These are phyloP conservation scores for Maudiozyma humilis DNA, from an alignment of 1,139 yeast genomes.

Conservation along the genomic window DNA sequence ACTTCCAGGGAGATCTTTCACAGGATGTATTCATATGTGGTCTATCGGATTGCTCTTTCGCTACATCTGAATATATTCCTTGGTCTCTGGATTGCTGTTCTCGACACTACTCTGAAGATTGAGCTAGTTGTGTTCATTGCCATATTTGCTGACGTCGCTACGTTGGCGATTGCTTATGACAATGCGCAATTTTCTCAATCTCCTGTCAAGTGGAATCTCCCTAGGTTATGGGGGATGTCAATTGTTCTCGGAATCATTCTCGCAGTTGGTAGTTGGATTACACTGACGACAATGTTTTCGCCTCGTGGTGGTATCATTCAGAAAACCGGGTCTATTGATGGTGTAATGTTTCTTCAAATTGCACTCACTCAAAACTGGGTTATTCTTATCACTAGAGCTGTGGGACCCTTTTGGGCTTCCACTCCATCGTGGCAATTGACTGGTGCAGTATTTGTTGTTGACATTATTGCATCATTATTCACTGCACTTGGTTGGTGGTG, in stretches of 20 bases:
- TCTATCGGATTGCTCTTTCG: conserved; percentile 90
- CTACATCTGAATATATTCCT: conserved; percentile 86
- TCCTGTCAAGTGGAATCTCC: conserved; percentile 98
- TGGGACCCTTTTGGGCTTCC: conserved; percentile 92
- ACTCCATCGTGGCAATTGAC: conserved; percentile 89
- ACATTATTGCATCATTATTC: conserved; percentile 83
- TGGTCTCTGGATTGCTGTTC: conserved; percentile 90
- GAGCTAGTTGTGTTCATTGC: conserved; percentile 89
- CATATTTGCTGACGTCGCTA: conserved; percentile 91
- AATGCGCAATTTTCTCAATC: conserved; percentile 94
- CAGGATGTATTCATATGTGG: conserved; percentile 95
- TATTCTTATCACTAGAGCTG: conserved; percentile 90
- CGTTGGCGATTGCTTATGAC: conserved; percentile 90
- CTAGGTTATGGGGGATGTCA: conserved; percentile 96
- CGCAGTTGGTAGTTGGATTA: conserved; percentile 87
- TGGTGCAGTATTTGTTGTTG: conserved; percentile 85
- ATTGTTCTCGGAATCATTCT: conserved; percentile 69
- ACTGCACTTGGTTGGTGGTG: conserved; percentile 96
- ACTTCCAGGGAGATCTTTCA: conserved; percentile 95
- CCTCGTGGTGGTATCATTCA: conserved; percentile 84
- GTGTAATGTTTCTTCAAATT: conserved; percentile 85
- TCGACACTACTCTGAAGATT: conserved; percentile 74
- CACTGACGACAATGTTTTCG: conserved; percentile 84
- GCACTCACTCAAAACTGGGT: conserved; percentile 94
- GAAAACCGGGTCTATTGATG: conserved; percentile 88